Base-by-base conservation (phyloP, 768 basidiomycete genomes). In the Panaeolus papilionaceus region DNA sequence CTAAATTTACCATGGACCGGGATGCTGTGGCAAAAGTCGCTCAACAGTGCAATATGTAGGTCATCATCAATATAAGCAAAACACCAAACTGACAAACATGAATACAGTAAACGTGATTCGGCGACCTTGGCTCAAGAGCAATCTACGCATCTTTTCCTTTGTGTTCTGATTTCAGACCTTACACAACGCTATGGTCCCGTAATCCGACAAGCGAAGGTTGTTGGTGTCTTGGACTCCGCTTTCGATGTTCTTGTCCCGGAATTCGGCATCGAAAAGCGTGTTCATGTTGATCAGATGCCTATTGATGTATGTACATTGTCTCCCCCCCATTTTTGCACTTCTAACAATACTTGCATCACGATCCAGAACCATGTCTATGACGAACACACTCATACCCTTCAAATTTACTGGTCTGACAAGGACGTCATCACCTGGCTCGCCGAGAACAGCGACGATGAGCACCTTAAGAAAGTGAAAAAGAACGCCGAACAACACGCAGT, bases 271-370 rank as follows among this genome's bases (percentile, higher is more conserved):
- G 98, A 99, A 83, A 99, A 99, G 84, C 88, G 98, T 42, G 96
- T 99, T 2, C 98, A 99, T 74, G 94, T 96, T 47, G 98, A 99
- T 76, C 96, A 99, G 80, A 98, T 99, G 94, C 97, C 98, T 28
- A 94, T 98, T 67, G 95, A 98, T 71, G 95, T 96, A 75, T 80
- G 91, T 79, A 9, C 12, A 49, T 64, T 54, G 1, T 38, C 58
- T 51, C 66, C 18, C 20, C 20, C 23, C 1, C 42, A 23, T 45
- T 64, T 45, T 71, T 49, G 26, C 33, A 33, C 4, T 33, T 23
- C 54, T 79, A 38, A 81, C 69, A 11, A 18, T n/a, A 44, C 10
- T 37, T 37, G 28, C 14, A 8, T 8, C 9, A 49, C 47, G 1
- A 7, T 63, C 4, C 71, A 97, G 92, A 98, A 97, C 73, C 92